Conservation (phyloP, 345 rosid genomes). For the Melaleuca alternifolia region DNA sequence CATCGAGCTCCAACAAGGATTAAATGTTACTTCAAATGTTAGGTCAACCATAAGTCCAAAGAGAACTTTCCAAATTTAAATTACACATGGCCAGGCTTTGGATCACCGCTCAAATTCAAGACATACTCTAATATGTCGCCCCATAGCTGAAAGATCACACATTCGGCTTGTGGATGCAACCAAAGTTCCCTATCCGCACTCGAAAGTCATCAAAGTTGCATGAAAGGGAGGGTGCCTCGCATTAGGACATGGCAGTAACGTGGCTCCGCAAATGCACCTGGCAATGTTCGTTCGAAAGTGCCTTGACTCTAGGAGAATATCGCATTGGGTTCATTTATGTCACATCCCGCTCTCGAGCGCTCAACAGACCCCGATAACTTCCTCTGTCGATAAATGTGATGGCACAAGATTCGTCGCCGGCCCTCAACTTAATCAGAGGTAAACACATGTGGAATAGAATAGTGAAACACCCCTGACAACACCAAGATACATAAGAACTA, state of each 20-base stretch:
- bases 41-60: not conserved
- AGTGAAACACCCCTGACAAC: too few relatives aligned
- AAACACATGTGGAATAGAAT: too few relatives aligned
- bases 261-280: not conserved
- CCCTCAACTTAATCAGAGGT: too few relatives aligned
- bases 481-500: too few relatives aligned
- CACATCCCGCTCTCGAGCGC: too few relatives aligned
- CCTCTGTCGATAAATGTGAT: too few relatives aligned
- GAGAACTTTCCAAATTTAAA: not conserved
- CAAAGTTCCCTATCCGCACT: not conserved
- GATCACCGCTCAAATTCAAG: not conserved
- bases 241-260: not conserved
- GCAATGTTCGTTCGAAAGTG: not conserved
- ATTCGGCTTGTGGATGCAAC: not conserved
- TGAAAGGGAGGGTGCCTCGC: not conserved
- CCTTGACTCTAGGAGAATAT: not conserved
- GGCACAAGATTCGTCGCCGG: too few relatives aligned
- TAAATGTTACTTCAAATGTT: not conserved
- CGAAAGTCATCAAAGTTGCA: not conserved
- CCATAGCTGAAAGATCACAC: not conserved
- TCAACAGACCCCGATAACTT: too few relatives aligned
- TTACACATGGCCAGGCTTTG: not conserved
- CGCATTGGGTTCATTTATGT: not conserved
- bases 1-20: not conserved
- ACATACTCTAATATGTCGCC: not conserved